Evolutionary conservation across 495 filamentous ascomycete species (phyloP), one percentile per base, ranked within the genome.

Genomic region (Friedmanniomyces simplex): DNA sequence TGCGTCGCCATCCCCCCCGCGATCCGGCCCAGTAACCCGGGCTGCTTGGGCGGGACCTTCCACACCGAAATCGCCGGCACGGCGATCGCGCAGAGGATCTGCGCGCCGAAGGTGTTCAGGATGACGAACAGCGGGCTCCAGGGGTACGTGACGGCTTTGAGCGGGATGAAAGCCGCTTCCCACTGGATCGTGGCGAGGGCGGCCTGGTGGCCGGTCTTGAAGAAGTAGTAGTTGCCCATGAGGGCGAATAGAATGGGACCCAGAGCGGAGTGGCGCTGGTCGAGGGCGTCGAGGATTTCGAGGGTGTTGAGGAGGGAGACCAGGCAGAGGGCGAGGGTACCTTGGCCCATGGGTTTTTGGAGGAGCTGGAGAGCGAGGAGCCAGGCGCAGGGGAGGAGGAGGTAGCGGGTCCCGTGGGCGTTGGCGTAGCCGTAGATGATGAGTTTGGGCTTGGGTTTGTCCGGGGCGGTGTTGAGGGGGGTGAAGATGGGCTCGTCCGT

Each of bases 161-260:
- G 75, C 1, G 94, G 86, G 63, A 99, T 87, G 76, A 97, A 98
- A 22, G 89, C 91, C n/a, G 80, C 77, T 71, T 97, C 90, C 93
- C 93, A 99, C 65, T 99, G 94, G 68, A 99, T 94, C 58, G 80
- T 84, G 63, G 81, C 78, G 22, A 96, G 79, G 0, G 83, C 85
- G 16, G 91, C 91, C 71, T 97, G 94, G 71, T 99, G 93, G 61
- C 93, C 93, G 0, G 93, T 99, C 64, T 91, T 95, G 82, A 99
- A 99, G 76, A 84, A 99, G 74, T 95, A 82, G 69, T 89, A 95
- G 61, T 83, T 86, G 48, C 89, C 94, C 1, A 99, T 77, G 16
- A 96, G 70, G 37, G 82, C 94, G 12, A 99, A 77, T 39, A 95
- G 76, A 22, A 90, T 74, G 22, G 94, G 91, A 0, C 90, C 93